Evolutionary conservation across 805 yeast species (phyloP), one percentile per base, ranked within the genome.

Genomic region (Candida palmyrensis): DNA sequence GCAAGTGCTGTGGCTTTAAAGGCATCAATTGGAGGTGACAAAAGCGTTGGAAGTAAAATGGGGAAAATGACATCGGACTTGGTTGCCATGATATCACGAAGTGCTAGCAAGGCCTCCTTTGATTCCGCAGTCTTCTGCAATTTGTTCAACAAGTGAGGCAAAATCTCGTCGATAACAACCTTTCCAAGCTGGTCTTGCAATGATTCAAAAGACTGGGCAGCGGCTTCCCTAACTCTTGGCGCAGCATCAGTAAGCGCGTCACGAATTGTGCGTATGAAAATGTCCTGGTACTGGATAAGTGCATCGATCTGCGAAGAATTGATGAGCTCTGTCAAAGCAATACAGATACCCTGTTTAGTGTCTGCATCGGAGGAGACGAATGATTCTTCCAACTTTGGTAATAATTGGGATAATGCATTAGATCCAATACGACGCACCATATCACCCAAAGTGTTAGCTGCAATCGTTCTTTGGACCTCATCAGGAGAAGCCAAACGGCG

Each of bases 261-360:
- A 38, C 90, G 77, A 29, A 90, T 78, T 44, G 90, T 83, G 18
- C 66, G 68, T 42, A 90, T 82, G 49, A 92, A 77, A 1, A 69
- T 65, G 4, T 67, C 74, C 60, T 86, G 86, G 60, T 77, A 81
- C 42, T 75, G 77, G 18, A 51, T 62, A 38, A 90, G 67, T 6
- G 77, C 73, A 11, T 77, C 83, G 3, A 63, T 55, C 7, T 76
- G 66, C 3, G 94, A 75, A 0, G 96, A 83, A 43, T 77, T 79
- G 41, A 89, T 78, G 41, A 92, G 76, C 55, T 89, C 97, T 27
- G 79, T 75, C 30, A 88, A 67, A 6, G 98, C 98, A 55, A 90
- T 78, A 68, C 98, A 92, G 32, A 92, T 86, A 68, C 99, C 99
- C 65, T 89, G 95, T 53, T 84, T 85, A 23, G 95, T 82, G 53